Evolutionary conservation across 257 asterid genomes (phyloP).

Genomic region (Paraleonurus japonicus): DNA sequence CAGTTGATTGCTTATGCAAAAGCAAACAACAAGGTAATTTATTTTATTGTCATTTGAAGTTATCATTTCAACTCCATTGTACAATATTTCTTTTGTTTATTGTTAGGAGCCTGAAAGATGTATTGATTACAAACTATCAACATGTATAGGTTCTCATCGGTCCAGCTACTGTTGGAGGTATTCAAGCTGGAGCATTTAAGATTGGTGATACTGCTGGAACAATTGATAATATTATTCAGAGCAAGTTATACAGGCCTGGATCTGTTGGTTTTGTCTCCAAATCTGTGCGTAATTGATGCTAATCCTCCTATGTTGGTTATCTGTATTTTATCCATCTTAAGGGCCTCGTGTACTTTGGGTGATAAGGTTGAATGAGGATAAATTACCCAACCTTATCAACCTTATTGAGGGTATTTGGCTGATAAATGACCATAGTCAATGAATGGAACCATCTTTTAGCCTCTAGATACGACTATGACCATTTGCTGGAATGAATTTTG

Average conservation of each 20-base stretch:
- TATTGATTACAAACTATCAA: constrained; percentile 7
- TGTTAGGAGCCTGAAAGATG: not conserved
- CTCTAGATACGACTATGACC: constrained; percentile 12
- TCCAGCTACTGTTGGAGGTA: constrained; percentile 98
- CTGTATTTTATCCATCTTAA: not conserved
- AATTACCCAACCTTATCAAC: not conserved
- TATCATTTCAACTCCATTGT: constrained; percentile 8
- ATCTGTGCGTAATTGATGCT: constrained; percentile 59
- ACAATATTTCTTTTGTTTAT: constrained; percentile 1
- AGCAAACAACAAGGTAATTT: constrained; percentile 89
- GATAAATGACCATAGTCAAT: not conserved
- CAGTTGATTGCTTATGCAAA: constrained; percentile 96
- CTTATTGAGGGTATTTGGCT: not conserved
- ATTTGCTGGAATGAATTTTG: constrained; percentile 1
- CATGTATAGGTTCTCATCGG: constrained; percentile 79
- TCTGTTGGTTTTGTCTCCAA: constrained; percentile 98
- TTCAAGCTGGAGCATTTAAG: constrained; percentile 99
- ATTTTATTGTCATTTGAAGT: constrained; percentile 17
- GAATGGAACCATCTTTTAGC: not conserved
- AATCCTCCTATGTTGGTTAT: not conserved
- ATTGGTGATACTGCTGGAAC: constrained; percentile 99
- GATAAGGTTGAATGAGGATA: not conserved
- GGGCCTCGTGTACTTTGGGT: not conserved
- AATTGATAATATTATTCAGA: constrained; percentile 85
- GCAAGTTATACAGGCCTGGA: constrained; percentile 98